Percentiles rank a stretch among this genome's conserved stretches.
Conservation (phyloP, 768 basidiomycete genomes). For the Agaricus blazei region DNA sequence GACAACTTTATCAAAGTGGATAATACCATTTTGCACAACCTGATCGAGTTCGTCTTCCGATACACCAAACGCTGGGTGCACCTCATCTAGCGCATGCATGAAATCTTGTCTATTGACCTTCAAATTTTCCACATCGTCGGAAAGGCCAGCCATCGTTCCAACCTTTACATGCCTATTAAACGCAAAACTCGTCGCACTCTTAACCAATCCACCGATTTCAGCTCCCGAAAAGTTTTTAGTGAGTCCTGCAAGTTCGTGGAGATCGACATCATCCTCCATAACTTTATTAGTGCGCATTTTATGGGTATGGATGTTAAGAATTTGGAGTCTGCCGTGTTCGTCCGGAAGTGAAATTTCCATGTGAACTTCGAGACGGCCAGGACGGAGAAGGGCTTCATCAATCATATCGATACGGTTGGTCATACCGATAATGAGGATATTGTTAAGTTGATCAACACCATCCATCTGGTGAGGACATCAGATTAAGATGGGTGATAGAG, state of each 20-base stretch:
- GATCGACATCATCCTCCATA: conserved; percentile 82
- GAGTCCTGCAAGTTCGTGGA: conserved; percentile 69
- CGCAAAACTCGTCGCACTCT: conserved; percentile 97
- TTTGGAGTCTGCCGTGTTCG: conserved; percentile 87
- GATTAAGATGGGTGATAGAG: background rate
- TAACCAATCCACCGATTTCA: conserved; percentile 92
- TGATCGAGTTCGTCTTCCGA: conserved; percentile 92
- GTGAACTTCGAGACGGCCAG: conserved; percentile 97
- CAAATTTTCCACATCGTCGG: conserved; percentile 91
- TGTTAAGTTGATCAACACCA: conserved; percentile 97
- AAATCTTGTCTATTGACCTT: conserved; percentile 86
- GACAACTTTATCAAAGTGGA: conserved; percentile 71
- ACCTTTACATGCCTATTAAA: conserved; percentile 98
- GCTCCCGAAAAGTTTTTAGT: conserved; percentile 99
- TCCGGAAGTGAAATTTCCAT: conserved; percentile 99
- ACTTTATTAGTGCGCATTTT: conserved; percentile 93
- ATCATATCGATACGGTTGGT: conserved; percentile 99
- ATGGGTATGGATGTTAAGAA: conserved; percentile 89
- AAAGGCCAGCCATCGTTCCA: conserved; percentile 95
- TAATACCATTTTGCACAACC: conserved; percentile 95
- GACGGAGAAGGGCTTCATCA: conserved; percentile 94
- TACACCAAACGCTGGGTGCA: conserved; percentile 95
- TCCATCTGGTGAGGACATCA: conserved; percentile 73
- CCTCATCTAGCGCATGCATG: conserved; percentile 85
- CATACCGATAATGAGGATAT: conserved; percentile 99